Evolutionary conservation across 768 basidiomycete species (phyloP), one percentile per base, ranked within the genome.

Genomic region (Pleurotus sapidus): DNA sequence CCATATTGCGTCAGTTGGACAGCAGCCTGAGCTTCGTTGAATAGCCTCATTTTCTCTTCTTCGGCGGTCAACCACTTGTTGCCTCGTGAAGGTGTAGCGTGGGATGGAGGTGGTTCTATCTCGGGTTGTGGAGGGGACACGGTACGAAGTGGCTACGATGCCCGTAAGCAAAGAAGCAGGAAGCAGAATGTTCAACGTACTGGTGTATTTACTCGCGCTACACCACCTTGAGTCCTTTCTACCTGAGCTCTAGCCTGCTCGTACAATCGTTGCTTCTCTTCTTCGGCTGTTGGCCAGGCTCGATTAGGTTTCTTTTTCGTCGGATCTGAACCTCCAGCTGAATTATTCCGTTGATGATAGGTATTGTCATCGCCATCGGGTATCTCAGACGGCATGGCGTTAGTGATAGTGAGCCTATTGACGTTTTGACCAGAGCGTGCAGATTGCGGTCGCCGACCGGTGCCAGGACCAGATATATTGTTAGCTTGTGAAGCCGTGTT

Each of bases 41-140:
- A 91, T n/a, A 91, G 66, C n/a, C 80, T 76, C 1, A 79, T 70
- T 63, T 93, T 93, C 67, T 93, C 91, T 56, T 85, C 82, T 69
- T 91, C 91, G 0, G 92, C 89, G 1, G 86, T 79, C 5, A 75
- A 74, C 88, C 88, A 92, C 39, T 68, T 67, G 27, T 66, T 63
- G 27, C 58, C 59, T 17, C 65, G 58, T 1, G 61, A 47, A 15
- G 65, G 49, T 3, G 55, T 38, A 48, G 63, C 54, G 42, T 61
- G 57, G 56, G 66, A 57, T 39, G 60, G 55, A 30, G 58, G 56
- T 46, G 34, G 51, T 37, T 51, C 49, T 59, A 55, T 58, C 59
- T 61, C 60, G 64, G 47, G 39, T 61, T 61, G 60, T 25, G 68
- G 60, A 43, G 68, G 61, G 2, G 66, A 70, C 65, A 8, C 68